Conservation (phyloP, 106 monocot species). For the Gastrodia elata region DNA sequence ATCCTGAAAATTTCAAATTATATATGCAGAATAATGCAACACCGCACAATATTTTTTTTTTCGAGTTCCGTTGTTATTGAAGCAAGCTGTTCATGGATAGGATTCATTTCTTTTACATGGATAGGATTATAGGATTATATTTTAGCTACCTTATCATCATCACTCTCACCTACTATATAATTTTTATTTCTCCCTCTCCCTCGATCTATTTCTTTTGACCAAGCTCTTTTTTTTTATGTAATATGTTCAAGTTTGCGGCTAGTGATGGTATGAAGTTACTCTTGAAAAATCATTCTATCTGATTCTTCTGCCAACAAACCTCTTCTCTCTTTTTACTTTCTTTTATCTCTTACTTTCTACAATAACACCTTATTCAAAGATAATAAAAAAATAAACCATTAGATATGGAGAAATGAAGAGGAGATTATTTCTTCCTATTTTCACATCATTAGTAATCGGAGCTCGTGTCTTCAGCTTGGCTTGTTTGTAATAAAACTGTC, state of each 20-base stretch:
- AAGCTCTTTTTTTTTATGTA: neutral
- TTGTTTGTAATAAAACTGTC: no score
- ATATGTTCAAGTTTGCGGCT: neutral
- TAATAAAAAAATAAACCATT: no score
- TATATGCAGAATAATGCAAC: neutral
- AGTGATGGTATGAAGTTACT: neutral
- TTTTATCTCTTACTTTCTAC: no score
- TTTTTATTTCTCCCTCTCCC: constrained; percentile 3
- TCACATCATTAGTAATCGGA: no score
- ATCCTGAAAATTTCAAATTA: neutral
- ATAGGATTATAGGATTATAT: neutral
- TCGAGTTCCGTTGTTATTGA: neutral
- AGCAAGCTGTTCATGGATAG: neutral
- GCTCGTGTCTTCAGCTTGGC: no score
- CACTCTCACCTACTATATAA: neutral
- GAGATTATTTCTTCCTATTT: no score
- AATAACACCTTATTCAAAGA: no score
- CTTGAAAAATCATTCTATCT: neutral
- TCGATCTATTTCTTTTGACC: neutral
- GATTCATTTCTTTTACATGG: neutral
- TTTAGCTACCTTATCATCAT: neutral
- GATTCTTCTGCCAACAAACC: neutral
- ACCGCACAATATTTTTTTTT: neutral
- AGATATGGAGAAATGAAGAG: no score
- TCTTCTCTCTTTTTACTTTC: no score